Evolutionary conservation across 2,329 filamentous ascomycete species (phyloP), one percentile per base, ranked within the genome.

Genomic region (Fusarium continuum): DNA sequence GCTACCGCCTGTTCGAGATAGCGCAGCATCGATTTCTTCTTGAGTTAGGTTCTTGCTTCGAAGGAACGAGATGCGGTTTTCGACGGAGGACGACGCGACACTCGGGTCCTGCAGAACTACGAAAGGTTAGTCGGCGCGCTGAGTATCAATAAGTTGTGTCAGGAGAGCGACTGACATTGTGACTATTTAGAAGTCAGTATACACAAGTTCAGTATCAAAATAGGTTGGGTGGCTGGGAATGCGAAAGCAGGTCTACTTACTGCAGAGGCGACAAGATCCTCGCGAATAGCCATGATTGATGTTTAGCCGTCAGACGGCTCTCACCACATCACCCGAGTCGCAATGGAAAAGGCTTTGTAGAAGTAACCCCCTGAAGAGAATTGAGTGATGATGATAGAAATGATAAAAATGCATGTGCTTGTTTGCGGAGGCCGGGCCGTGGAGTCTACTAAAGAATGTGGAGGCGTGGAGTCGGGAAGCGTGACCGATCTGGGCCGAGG

Each of bases 41-140:
- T 95, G 91, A 1, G 94, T 98, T 50, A 99, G 85, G 77, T 99
- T 98, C 80, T 99, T 99, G 8, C 93, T 96, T 76, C 93, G 91
- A 17, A 99, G 84, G 70, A 99, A 99, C 8, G 93, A 91, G 57
- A 98, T 86, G 65, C 92, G 89, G 78, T 95, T 97, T 73, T 98
- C 95, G 61, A 97, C 80, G n/a, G 95, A 90, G 6, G 95, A 94
- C 9, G 88, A 87, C 31, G 92, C 88, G 68, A 99, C 94, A 46
- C 90, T 96, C 10, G 95, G 93, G 76, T 99, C 95, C 79, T 96
- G 92, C 59, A 99, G 88, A 78, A 99, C 92, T 94, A 73, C 36
- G 47, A 32, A 17, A 10, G 17, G 36, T 72, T 72, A 70, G 71
- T 40, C 8, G 29, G 63, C 45, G 52, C 26, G 35, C 17, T 59